Evolutionary conservation across 768 basidiomycete species (phyloP), one percentile per base, ranked within the genome.

Genomic region (Lentinula raphanica): DNA sequence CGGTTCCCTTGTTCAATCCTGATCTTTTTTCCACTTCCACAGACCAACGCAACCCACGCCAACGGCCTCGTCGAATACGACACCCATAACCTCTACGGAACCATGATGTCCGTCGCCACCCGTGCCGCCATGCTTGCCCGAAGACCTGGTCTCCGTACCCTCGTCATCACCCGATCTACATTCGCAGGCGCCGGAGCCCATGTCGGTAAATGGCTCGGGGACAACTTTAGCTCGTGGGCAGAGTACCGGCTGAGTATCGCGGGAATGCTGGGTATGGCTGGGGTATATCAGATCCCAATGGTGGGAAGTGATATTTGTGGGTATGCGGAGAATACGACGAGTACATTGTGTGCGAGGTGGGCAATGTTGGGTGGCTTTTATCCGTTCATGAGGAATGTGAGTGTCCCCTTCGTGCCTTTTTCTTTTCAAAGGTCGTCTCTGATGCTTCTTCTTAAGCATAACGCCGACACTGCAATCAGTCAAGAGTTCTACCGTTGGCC

Each of bases 181-280:
- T 88, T 86, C 61, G 83, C 83, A 1, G 87, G 87, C 36, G 85
- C 86, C 2, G 87, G 87, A 5, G 67, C 69, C 25, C 76, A 80
- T 54, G 85, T 86, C n/a, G 85, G 86, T 13, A 88, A 89, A 68
- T 88, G 87, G 87, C 74, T 88, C 1, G 87, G 87, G 1, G 85
- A 88, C 68, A 87, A 87, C 61, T 60, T 85, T 58, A 81, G 80
- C 59, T 58, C 65, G 1, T 87, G 85, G 85, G 74, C 71, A 0
- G 80, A 87, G 49, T 88, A 88, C 64, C 72, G 79, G 13, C 64
- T 68, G 45, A 84, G 82, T 4, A 85, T 88, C 58, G 77, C 84
- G 2, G 85, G 84, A 5, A 83, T 87, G 73, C 72, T 88, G 27
- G 81, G 79, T n/a, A 84, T 88, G 71, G 82, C 85, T 5, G 72